Base-by-base conservation (phyloP, 331 rosid genomes). In the Spiraea crenata region DNA sequence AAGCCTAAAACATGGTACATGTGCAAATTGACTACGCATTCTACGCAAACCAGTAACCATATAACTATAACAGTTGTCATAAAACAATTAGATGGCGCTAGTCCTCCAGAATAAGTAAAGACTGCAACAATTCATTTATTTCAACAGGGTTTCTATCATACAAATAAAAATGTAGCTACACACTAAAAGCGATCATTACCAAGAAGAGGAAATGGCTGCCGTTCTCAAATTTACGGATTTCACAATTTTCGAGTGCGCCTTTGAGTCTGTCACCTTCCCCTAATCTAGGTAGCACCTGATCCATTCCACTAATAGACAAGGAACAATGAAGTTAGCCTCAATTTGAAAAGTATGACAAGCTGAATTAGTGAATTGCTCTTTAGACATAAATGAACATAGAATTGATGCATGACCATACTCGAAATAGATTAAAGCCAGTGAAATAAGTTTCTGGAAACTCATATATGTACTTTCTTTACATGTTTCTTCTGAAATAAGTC, bases 201-300 rank as follows among this genome's bases (percentile, higher is more conserved):
- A 83, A 79, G 76, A 91, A 76, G 71, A 93, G 88, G 82, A 91
- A 93, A 80, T 91, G 97, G 9, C 99, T 91, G 66, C 76, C 72
- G 75, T 81, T 76, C 20, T 78, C 80, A 74, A 91, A 89, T 74
- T 42, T 85, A 57, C 92, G 97, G 62, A 83, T 74, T 59, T 83
- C 86, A 74, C 89, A 84, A 17, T 77, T 85, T 20, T 87, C 85
- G 47, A 93, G 69, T 25, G 77, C 56, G 65, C 69, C 70, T 41
- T 0, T 0, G 40, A 93, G 87, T 78, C 86, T 80, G 82, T 80
- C 81, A 57, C 88, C 95, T 81, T 93, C 97, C 71, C 73, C 84
- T 57, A 54, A 75, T 64, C 90, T 89, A 39, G 96, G 91, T 31
- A 93, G 83, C 80, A 93, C 82, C 58, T 56, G 86, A 78, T 93